These are phyloP conservation scores for Firmiana major DNA, from an alignment of 345 rosid genomes.

Conservation along the genomic window DNA sequence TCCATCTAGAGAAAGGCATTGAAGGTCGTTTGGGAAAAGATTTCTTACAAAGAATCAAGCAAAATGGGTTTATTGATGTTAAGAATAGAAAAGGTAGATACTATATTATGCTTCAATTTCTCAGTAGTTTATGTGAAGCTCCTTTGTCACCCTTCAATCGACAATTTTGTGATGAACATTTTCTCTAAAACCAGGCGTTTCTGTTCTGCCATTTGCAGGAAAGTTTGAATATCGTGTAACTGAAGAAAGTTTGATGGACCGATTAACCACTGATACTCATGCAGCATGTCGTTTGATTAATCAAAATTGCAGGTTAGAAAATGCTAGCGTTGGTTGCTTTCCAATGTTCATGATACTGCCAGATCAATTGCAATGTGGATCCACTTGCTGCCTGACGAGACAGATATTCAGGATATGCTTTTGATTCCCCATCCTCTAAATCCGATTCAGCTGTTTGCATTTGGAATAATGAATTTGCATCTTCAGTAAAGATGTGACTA, in stretches of 20 bases:
- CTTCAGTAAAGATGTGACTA: background rate
- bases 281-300: constrained; percentile 52
- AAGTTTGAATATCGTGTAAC: constrained; percentile 62
- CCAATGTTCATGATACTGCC: background rate
- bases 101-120: background rate
- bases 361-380: background rate
- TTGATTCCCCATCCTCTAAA: background rate
- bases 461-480: background rate
- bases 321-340: background rate
- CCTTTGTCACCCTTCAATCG: background rate
- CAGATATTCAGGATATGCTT: background rate
- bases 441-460: background rate
- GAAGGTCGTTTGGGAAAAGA: constrained; percentile 72
- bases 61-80: constrained; percentile 65
- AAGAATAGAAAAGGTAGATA: constrained; percentile 52
- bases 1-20: constrained; percentile 61
- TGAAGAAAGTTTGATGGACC: constrained; percentile 68
- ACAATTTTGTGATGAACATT: background rate
- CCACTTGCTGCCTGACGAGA: background rate
- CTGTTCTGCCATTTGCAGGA: constrained; percentile 39
- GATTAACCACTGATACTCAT: constrained; percentile 51
- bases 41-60: constrained; percentile 53
- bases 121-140: background rate
- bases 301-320: constrained; percentile 56
- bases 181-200: background rate